Conservation (phyloP, 306 rosid genomes). For the Cucumis melo region DNA sequence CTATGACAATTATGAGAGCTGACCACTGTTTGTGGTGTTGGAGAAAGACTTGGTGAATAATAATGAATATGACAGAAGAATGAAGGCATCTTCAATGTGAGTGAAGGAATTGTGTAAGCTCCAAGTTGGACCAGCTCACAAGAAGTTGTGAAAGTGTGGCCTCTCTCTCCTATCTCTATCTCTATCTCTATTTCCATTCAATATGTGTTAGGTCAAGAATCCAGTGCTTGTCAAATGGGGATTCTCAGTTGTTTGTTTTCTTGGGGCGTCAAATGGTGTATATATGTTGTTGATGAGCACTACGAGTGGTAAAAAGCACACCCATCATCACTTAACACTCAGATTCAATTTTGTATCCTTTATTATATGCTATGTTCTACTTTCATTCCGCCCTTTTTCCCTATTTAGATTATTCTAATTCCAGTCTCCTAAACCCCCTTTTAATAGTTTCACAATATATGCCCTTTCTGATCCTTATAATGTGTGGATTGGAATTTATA, state of each 20-base stretch:
- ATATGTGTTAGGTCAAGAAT: neutral
- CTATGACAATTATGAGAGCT: too few species aligned
- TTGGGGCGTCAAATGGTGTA: too few species aligned
- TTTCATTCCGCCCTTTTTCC: neutral
- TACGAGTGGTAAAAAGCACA: neutral
- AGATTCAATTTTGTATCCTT: neutral
- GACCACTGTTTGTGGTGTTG: neutral
- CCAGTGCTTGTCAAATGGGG: neutral
- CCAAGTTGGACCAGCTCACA: neutral
- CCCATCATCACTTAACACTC: neutral
- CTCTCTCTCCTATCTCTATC: neutral
- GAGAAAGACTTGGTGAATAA: neutral
- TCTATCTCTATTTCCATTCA: neutral
- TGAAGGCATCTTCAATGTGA: neutral
- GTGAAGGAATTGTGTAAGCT: neutral
- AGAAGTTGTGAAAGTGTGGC: neutral
- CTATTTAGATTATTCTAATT: neutral
- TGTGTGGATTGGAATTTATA: neutral
- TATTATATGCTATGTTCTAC: neutral
- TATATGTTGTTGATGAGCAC: neutral
- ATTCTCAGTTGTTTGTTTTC: neutral
- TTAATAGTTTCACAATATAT: neutral
- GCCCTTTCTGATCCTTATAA: neutral
- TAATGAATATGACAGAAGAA: neutral
- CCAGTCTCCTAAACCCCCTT: neutral